A percentile compares a stretch with the other conserved stretches of the same genome.
phyloP scores from a whole-genome alignment of 1,139 yeast genomes.

The Debaryomycetaceae sp. region DNA sequence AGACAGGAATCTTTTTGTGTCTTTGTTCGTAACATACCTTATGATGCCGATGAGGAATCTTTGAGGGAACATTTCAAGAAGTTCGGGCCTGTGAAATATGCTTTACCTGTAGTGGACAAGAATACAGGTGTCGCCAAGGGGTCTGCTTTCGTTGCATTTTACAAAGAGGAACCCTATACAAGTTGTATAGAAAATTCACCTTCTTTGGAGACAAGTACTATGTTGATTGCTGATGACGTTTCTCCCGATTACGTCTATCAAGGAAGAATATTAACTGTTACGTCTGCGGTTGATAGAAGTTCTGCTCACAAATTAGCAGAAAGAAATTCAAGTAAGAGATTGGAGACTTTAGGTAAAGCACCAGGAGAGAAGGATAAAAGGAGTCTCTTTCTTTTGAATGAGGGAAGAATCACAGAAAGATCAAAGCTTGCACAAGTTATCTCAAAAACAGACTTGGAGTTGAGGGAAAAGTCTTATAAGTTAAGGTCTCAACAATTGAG shows the following conservation, averaged over 20 bases:
- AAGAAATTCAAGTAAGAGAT: conserved; percentile 68
- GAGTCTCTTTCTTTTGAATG: conserved; percentile 80
- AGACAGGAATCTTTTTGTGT: conserved; percentile 68
- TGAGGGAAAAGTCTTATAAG: conserved; percentile 84
- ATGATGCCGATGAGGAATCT: conserved; percentile 83
- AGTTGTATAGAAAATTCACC: conserved; percentile 81
- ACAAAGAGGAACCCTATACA: conserved; percentile 55
- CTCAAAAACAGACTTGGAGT: conserved; percentile 71
- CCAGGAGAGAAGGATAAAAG: conserved; percentile 81
- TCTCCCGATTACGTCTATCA: conserved; percentile 86
- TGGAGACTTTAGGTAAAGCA: conserved; percentile 74
- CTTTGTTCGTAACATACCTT: conserved; percentile 90
- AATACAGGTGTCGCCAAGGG: conserved; percentile 88
- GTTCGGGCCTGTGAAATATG: conserved; percentile 89
- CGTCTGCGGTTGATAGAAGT: conserved; percentile 83
- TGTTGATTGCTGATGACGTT: conserved; percentile 89
- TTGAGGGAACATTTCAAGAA: conserved; percentile 72
- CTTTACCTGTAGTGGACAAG: conserved; percentile 87
- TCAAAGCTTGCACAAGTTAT: conserved; percentile 75
- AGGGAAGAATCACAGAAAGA: conserved; percentile 83
- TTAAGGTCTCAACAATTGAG: conserved; percentile 86
- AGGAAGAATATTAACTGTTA: conserved; percentile 81
- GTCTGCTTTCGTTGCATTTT: conserved; percentile 91
- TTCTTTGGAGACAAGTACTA: conserved; percentile 66
- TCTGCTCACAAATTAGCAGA: conserved; percentile 79